phyloP scores from a whole-genome alignment of 2,329 filamentous ascomycete genomes.

The Plenodomus biglobosus region DNA sequence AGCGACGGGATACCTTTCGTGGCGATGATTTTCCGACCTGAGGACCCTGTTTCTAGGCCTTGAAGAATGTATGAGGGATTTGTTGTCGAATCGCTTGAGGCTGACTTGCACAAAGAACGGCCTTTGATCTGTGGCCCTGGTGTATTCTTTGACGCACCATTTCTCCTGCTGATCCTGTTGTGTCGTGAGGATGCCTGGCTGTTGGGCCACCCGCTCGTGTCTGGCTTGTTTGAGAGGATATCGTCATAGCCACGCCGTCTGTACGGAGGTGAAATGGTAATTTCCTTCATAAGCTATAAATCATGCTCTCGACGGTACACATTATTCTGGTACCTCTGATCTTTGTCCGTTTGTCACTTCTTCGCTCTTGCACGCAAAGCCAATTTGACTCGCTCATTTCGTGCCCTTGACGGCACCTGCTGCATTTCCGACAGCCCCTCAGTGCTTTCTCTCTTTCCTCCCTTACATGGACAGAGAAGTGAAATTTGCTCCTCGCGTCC shows the following conservation, averaged over 20 bases:
- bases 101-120: conserved; percentile 7
- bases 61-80: conserved; percentile 24
- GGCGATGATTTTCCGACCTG: conserved; percentile 12
- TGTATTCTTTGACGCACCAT: conserved; percentile 1
- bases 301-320: conserved; percentile 4
- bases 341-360: conserved; percentile 3
- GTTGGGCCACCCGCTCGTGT: conserved; percentile 8
- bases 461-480: conserved; percentile 33
- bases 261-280: neutral
- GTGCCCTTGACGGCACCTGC: conserved; percentile 4
- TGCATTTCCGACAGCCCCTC: conserved; percentile 11
- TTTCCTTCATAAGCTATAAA: conserved; percentile 12
- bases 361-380: neutral
- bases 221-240: conserved; percentile 1
- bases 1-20: conserved; percentile 9
- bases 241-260: conserved; percentile 7
- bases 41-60: conserved; percentile 7
- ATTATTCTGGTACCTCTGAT: conserved; percentile 5
- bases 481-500: conserved; percentile 20
- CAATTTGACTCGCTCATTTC: neutral
- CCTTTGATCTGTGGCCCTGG: conserved; percentile 8
- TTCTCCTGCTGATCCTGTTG: conserved; percentile 6
- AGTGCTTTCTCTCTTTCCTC: conserved; percentile 1
- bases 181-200: conserved; percentile 4
- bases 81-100: conserved; percentile 23